A percentile compares a stretch with the other conserved stretches of the same genome.
Evolutionary conservation across 148 eudicot genomes (phyloP).

Genomic region (Rhododendron ovatum): DNA sequence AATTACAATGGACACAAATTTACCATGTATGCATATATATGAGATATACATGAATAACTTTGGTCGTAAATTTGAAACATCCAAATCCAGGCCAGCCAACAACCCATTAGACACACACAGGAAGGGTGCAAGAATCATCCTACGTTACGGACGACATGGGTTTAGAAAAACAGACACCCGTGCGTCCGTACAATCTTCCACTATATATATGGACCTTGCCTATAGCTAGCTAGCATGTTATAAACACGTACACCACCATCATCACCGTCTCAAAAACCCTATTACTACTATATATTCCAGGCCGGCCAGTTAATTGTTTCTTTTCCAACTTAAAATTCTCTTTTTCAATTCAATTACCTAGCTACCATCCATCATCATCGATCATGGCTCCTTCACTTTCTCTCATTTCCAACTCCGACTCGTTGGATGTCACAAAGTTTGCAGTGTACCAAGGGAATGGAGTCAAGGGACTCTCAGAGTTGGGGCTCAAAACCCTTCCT

Average conservation of each 20-base stretch:
- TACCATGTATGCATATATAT: not conserved
- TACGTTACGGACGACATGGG: too few species aligned
- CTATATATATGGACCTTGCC: not conserved
- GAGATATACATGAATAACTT: not conserved
- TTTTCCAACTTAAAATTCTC: not conserved
- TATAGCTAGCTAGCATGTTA: not conserved
- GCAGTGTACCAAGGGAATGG: slow-evolving; percentile 32
- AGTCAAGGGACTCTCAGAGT: slow-evolving; percentile 26
- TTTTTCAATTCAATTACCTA: not conserved
- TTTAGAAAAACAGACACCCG: too few species aligned
- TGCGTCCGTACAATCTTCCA: not conserved
- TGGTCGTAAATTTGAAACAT: not conserved
- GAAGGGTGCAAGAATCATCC: not conserved
- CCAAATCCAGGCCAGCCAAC: too few species aligned
- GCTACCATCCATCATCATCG: not conserved
- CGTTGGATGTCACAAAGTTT: slow-evolving; percentile 1
- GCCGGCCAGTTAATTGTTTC: not conserved
- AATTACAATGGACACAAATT: not conserved
- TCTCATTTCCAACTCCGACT: not conserved
- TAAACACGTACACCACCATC: not conserved
- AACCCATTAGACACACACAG: not conserved
- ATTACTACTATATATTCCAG: not conserved
- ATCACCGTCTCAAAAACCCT: not conserved
- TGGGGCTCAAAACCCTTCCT: slow-evolving; percentile 22
- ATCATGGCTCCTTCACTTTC: not conserved